A percentile compares a stretch with the other conserved stretches of the same genome.
These are phyloP conservation scores for Chenopodium suecicum DNA, from an alignment of 148 eudicot species.

Conservation along the genomic window DNA sequence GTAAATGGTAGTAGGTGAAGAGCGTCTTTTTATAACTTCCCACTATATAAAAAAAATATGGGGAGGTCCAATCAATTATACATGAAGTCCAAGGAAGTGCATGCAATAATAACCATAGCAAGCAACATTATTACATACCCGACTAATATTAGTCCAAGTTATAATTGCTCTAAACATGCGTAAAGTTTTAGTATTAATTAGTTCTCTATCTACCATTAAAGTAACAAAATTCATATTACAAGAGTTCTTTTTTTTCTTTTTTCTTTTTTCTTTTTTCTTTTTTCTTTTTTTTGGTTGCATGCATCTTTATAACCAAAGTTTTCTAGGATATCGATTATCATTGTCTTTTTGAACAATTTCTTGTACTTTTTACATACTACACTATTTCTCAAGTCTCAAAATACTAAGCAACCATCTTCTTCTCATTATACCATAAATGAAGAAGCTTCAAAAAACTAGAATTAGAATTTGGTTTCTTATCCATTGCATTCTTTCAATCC, in stretches of 20 bases:
- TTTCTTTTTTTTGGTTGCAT: background rate
- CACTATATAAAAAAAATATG: background rate
- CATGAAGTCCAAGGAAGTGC: conserved; percentile 7
- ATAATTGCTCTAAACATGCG: conserved; percentile 41
- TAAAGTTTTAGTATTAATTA: background rate
- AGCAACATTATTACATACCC: conserved; percentile 30
- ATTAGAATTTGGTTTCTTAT: conserved; percentile 18
- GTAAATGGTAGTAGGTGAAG: conserved; percentile 16
- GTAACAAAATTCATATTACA: background rate
- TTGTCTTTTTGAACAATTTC: conserved; percentile 8
- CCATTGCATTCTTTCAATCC: conserved; percentile 20
- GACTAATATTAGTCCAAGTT: background rate
- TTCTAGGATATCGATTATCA: conserved; percentile 11
- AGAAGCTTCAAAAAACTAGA: conserved; percentile 27
- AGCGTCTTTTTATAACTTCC: conserved; percentile 10
- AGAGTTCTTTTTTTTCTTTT: too few relatives aligned
- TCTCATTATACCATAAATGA: conserved; percentile 4
- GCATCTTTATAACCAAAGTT: background rate
- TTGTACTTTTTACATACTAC: conserved; percentile 6
- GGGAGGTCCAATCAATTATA: conserved; percentile 4
- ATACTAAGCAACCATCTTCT: background rate
- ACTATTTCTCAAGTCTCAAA: background rate
- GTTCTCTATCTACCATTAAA: background rate
- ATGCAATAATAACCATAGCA: conserved; percentile 24
- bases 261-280: too few relatives aligned